Evolutionary conservation across 495 filamentous ascomycete species (phyloP).

Genomic region (Xylaria curta): DNA sequence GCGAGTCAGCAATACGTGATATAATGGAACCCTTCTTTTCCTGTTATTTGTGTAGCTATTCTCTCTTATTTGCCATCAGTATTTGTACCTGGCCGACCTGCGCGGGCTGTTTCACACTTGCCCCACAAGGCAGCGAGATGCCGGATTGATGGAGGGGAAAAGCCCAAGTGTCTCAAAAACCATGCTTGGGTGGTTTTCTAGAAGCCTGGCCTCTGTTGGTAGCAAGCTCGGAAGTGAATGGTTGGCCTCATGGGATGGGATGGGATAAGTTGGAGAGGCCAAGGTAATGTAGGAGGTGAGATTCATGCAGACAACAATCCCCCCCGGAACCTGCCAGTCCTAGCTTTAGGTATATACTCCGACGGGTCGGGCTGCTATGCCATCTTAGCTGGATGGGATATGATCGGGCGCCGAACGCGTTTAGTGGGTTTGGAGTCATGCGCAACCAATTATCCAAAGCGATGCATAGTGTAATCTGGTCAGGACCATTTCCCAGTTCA

Average conservation of each 20-base stretch:
- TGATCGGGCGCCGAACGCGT: conserved; percentile 4
- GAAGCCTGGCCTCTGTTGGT: neutral
- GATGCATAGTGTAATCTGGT: conserved; percentile 10
- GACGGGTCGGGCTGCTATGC: conserved; percentile 14
- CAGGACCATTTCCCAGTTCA: neutral
- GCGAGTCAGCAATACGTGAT: conserved; percentile 9
- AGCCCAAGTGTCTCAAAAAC: conserved; percentile 4
- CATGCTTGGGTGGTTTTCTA: conserved; percentile 14
- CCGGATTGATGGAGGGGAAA: neutral
- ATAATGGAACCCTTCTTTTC: neutral
- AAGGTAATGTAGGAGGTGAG: conserved; percentile 1
- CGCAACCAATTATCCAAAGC: conserved; percentile 14
- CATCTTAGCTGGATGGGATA: conserved; percentile 1
- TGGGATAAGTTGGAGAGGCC: conserved; percentile 1
- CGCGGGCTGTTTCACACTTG: conserved; percentile 4
- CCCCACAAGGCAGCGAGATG: conserved; percentile 13
- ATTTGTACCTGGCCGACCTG: neutral
- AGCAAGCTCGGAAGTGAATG: neutral
- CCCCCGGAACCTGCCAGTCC: neutral
- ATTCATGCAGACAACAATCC: conserved; percentile 16
- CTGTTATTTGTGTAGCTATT: neutral
- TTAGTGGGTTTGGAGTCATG: conserved; percentile 12
- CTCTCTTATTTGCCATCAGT: neutral
- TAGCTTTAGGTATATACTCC: conserved; percentile 4
- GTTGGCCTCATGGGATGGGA: neutral